Evolutionary conservation across 169 alveolate species (phyloP).

Genomic region (Cryptosporidium sp.): DNA sequence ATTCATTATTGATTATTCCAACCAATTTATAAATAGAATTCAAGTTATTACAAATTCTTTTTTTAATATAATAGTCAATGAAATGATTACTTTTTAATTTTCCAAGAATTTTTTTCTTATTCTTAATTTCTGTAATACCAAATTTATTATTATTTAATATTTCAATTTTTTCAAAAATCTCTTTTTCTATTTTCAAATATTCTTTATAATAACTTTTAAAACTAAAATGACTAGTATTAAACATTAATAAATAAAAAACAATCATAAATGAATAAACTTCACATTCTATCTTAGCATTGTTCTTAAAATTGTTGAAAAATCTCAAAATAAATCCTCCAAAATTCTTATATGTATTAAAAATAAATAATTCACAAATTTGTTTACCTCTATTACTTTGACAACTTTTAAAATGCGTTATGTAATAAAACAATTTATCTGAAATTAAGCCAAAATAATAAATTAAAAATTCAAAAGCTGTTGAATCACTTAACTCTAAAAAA

Average conservation of each 20-base stretch:
- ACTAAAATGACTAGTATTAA: background rate
- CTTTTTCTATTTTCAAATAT: background rate
- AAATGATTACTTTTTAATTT: background rate
- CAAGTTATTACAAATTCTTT: background rate
- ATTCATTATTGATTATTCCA: background rate
- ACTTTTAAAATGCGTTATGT: background rate
- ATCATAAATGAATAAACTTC: slow-evolving; percentile 5
- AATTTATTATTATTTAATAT: background rate
- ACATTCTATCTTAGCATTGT: background rate
- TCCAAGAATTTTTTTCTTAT: background rate
- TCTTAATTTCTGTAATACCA: background rate
- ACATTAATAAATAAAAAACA: background rate
- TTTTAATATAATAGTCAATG: background rate
- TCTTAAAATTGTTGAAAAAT: background rate
- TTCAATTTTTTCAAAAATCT: background rate
- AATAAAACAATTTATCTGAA: slow-evolving; percentile 1
- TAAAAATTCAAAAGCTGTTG: background rate
- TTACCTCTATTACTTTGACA: background rate
- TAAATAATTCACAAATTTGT: slow-evolving; percentile 8
- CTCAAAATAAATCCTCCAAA: background rate
- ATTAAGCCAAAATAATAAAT: slow-evolving; percentile 3
- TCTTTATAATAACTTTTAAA: background rate
- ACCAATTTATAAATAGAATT: background rate
- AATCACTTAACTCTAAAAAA: background rate
- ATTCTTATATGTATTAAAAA: background rate